phyloP scores from a whole-genome alignment of 805 yeast species.

The Candida vartiovaarae region DNA sequence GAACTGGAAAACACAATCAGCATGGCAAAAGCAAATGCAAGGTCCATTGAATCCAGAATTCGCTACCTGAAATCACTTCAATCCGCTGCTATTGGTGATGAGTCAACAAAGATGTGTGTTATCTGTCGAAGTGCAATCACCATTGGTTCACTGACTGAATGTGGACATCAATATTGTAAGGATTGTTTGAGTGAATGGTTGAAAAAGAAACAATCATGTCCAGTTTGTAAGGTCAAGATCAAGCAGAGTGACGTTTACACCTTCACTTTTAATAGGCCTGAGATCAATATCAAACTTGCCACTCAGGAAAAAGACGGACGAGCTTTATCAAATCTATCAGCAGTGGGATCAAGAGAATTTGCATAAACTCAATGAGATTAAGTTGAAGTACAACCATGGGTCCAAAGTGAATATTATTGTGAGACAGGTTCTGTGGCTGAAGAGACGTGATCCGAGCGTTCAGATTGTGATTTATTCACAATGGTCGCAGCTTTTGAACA shows the following conservation, averaged over 20 bases:
- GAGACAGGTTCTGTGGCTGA: conserved; percentile 61
- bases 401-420: conserved; percentile 82
- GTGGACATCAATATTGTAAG: conserved; percentile 90
- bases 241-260: conserved; percentile 50
- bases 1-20: not conserved
- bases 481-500: conserved; percentile 68
- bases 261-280: conserved; percentile 54
- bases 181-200: conserved; percentile 79
- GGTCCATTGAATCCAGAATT: conserved; percentile 30
- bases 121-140: conserved; percentile 70
- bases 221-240: conserved; percentile 65
- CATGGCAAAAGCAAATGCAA: not conserved
- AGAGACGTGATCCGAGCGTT: conserved; percentile 37
- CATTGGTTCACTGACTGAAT: conserved; percentile 74
- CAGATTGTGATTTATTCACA: conserved; percentile 89
- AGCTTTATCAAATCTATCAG: conserved; percentile 16
- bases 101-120: conserved; percentile 45
- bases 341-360: conserved; percentile 36
- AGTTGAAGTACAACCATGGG: conserved; percentile 53
- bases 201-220: conserved; percentile 51
- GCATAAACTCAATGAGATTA: conserved; percentile 37
- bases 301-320: conserved; percentile 16
- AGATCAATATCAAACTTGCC: conserved; percentile 40
- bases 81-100: conserved; percentile 17
- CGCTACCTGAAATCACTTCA: conserved; percentile 43